Evolutionary conservation across 192 early-diverging fungal species (phyloP).

Genomic region (Gaertneriomyces sp.): DNA sequence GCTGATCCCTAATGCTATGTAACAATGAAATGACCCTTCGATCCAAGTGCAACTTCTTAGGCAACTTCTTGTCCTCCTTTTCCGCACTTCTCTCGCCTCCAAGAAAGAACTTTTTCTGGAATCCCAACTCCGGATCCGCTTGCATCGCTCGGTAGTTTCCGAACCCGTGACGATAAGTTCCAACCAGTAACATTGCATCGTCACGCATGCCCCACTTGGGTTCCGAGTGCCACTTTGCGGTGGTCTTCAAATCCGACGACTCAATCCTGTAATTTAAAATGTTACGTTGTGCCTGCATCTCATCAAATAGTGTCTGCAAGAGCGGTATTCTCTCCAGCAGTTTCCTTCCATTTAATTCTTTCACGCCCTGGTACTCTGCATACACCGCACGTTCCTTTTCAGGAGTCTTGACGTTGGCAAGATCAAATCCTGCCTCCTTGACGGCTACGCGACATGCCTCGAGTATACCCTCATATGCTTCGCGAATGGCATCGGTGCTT

Average conservation of each 20-base stretch:
- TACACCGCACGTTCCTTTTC: constrained; percentile 35
- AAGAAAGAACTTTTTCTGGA: constrained; percentile 83
- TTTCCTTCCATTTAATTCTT: constrained; percentile 80
- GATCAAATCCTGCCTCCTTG: constrained; percentile 33
- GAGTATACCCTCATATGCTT: constrained; percentile 41
- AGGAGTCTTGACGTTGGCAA: constrained; percentile 24
- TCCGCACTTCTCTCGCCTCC: constrained; percentile 31
- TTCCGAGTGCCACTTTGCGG: constrained; percentile 17
- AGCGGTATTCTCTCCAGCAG: constrained; percentile 74
- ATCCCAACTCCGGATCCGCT: constrained; percentile 70
- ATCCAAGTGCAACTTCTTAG: constrained; percentile 80
- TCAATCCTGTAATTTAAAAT: constrained; percentile 70
- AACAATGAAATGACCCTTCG: constrained; percentile 89
- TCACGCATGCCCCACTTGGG: constrained; percentile 83
- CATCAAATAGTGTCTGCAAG: constrained; percentile 59
- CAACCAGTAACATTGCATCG: constrained; percentile 93
- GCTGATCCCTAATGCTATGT: constrained; percentile 69
- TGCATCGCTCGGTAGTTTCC: constrained; percentile 84
- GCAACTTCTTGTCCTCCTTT: constrained; percentile 51
- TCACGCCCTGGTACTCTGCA: constrained; percentile 57
- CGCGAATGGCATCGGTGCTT: constrained; percentile 45
- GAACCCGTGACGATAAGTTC: constrained; percentile 90
- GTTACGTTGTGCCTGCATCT: constrained; percentile 55
- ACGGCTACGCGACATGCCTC: constrained; percentile 57
- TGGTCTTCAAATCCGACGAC: constrained; percentile 12